phyloP scores from a whole-genome alignment of 192 early-diverging fungal genomes.

The Backusella circina region DNA sequence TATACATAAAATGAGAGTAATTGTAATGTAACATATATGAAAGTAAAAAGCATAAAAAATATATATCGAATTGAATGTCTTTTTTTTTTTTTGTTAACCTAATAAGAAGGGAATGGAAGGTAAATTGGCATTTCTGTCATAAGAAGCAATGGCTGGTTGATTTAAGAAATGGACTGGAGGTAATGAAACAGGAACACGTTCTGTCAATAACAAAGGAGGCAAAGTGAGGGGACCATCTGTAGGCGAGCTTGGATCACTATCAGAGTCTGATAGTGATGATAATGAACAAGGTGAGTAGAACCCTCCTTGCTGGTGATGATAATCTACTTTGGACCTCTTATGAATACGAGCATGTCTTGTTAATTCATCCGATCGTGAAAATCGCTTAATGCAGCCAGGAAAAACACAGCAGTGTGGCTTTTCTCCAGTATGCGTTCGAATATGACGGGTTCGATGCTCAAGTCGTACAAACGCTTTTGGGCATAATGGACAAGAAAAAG shows the following conservation, averaged over 20 bases:
- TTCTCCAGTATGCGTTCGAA: slow-evolving; percentile 81
- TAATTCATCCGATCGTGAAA: slow-evolving; percentile 78
- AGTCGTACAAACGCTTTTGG: slow-evolving; percentile 66
- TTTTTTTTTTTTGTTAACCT: not conserved
- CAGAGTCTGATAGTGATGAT: not conserved
- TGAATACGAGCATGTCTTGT: slow-evolving; percentile 49
- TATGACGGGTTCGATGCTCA: slow-evolving; percentile 81
- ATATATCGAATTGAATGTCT: not conserved
- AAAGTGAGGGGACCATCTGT: not conserved
- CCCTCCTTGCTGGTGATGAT: not conserved
- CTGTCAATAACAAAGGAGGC: not conserved
- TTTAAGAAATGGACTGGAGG: not conserved
- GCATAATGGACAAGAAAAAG: slow-evolving; percentile 52
- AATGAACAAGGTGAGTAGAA: slow-evolving; percentile 6
- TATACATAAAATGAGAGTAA: not conserved
- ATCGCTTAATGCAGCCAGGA: slow-evolving; percentile 65
- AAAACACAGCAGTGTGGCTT: slow-evolving; percentile 80
- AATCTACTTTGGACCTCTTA: not conserved
- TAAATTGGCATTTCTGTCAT: slow-evolving; percentile 8
- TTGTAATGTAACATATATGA: not conserved
- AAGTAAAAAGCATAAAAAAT: too few species aligned
- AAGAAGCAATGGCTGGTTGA: not conserved
- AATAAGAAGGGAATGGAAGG: slow-evolving; percentile 17
- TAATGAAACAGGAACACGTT: not conserved
- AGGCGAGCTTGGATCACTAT: slow-evolving; percentile 28